phyloP scores from a whole-genome alignment of 257 asterid genomes.

The Nyctanthes arbortristis region DNA sequence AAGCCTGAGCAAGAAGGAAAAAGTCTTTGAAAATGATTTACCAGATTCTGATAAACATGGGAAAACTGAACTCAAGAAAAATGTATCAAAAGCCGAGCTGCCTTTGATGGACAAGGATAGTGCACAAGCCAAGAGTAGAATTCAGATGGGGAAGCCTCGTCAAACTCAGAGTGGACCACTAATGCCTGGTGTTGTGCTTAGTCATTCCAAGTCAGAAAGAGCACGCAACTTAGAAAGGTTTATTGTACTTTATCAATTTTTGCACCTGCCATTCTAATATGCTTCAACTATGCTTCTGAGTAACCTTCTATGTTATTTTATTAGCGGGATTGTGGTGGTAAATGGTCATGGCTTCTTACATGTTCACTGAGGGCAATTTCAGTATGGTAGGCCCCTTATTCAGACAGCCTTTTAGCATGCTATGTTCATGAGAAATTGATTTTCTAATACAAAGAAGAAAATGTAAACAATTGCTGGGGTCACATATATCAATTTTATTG shows the following conservation, averaged over 20 bases:
- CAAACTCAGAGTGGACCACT: slow-evolving; percentile 96
- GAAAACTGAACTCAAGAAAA: slow-evolving; percentile 39
- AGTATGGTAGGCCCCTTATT: background rate
- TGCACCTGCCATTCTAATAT: slow-evolving; percentile 27
- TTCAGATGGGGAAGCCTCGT: slow-evolving; percentile 59
- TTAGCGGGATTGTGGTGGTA: slow-evolving; percentile 10
- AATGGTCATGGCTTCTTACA: slow-evolving; percentile 14
- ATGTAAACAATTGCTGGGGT: background rate
- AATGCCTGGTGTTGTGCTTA: slow-evolving; percentile 61
- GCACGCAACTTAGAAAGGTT: slow-evolving; percentile 73
- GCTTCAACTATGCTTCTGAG: slow-evolving; percentile 14
- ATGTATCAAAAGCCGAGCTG: slow-evolving; percentile 50
- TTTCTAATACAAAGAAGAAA: background rate
- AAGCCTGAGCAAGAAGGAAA: slow-evolving; percentile 42
- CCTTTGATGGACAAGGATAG: slow-evolving; percentile 59
- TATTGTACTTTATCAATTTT: slow-evolving; percentile 15
- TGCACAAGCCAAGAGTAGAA: slow-evolving; percentile 45
- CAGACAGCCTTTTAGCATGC: slow-evolving; percentile 5
- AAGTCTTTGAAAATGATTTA: slow-evolving; percentile 36
- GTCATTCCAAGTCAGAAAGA: slow-evolving; percentile 71
- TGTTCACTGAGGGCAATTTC: slow-evolving; percentile 1
- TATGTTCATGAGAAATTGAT: slow-evolving; percentile 8
- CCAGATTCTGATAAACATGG: slow-evolving; percentile 46
- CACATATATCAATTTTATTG: background rate
- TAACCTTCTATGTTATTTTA: background rate